Evolutionary conservation across 2,329 filamentous ascomycete genomes (phyloP).

Genomic region (Aotearoamyces nothofagi): DNA sequence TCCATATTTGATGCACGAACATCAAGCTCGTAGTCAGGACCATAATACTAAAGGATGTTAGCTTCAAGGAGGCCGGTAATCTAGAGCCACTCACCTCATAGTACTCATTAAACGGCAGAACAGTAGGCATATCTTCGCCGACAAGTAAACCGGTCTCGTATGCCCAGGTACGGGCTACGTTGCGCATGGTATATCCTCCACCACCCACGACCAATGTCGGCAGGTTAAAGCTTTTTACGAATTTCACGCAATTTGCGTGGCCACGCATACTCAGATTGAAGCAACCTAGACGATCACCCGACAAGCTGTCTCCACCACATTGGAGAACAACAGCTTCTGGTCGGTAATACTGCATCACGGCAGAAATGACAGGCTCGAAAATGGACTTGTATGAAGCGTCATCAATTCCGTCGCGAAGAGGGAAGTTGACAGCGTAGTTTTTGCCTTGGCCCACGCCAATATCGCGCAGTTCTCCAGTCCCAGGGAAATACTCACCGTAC

Average conservation of each 20-base stretch:
- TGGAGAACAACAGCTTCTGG: slow-evolving; percentile 90
- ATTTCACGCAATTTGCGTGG: slow-evolving; percentile 87
- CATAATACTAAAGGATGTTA: slow-evolving; percentile 54
- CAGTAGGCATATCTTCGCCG: slow-evolving; percentile 62
- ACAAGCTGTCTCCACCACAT: slow-evolving; percentile 88
- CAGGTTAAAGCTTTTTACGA: slow-evolving; percentile 70
- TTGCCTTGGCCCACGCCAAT: slow-evolving; percentile 80
- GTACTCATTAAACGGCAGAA: slow-evolving; percentile 94
- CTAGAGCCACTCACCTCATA: slow-evolving; percentile 51
- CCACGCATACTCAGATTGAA: slow-evolving; percentile 97
- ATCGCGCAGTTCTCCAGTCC: slow-evolving; percentile 74
- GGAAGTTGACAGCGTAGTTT: slow-evolving; percentile 83
- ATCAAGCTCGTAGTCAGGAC: slow-evolving; percentile 78
- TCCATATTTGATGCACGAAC: slow-evolving; percentile 81
- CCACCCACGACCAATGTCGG: slow-evolving; percentile 89
- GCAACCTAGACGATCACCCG: slow-evolving; percentile 83
- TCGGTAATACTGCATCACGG: slow-evolving; percentile 75
- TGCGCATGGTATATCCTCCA: slow-evolving; percentile 92
- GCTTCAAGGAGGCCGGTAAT: slow-evolving; percentile 28
- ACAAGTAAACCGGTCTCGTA: slow-evolving; percentile 89
- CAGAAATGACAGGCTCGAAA: slow-evolving; percentile 78
- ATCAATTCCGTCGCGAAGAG: slow-evolving; percentile 81
- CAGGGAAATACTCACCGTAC: slow-evolving; percentile 92
- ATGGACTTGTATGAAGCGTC: slow-evolving; percentile 81
- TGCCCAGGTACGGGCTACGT: slow-evolving; percentile 93